Conservation (phyloP, 305 asterid species). For the Withania somnifera region DNA sequence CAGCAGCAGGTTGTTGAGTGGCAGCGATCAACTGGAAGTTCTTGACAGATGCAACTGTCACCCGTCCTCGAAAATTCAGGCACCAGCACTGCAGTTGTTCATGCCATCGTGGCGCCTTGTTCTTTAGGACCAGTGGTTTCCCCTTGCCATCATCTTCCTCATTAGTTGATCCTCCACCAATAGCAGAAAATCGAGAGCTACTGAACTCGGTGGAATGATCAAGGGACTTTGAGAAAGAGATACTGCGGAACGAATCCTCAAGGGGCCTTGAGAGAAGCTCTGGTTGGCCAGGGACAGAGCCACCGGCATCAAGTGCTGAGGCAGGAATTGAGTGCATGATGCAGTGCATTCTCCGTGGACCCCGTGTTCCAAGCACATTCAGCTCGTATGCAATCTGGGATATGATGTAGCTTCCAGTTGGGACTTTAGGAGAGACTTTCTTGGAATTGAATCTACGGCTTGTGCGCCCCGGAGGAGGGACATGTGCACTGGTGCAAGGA, state of each 20-base stretch:
- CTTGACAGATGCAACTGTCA: constrained; percentile 89
- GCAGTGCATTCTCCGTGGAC: constrained; percentile 86
- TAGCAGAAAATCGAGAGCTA: constrained; percentile 23
- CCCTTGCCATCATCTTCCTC: constrained; percentile 31
- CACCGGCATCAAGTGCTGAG: constrained; percentile 47
- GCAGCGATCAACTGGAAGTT: constrained; percentile 75
- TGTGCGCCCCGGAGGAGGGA: constrained; percentile 24
- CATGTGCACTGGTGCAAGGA: constrained; percentile 20
- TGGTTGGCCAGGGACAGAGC: constrained; percentile 24
- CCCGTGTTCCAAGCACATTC: constrained; percentile 87
- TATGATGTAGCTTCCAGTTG: constrained; percentile 59
- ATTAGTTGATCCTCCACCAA: constrained; percentile 13
- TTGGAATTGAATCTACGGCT: constrained; percentile 76
- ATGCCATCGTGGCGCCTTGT: constrained; percentile 95
- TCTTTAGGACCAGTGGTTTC: constrained; percentile 68
- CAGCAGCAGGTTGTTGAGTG: constrained; percentile 22
- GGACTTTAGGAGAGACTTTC: constrained; percentile 81
- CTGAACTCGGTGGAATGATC: constrained; percentile 71
- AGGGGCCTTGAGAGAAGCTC: constrained; percentile 67
- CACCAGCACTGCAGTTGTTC: constrained; percentile 95
- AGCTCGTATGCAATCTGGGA: constrained; percentile 71
- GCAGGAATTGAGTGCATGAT: constrained; percentile 71
- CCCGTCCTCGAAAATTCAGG: constrained; percentile 77
- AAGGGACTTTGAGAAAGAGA: constrained; percentile 63
- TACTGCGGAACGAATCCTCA: constrained; percentile 76